These are phyloP conservation scores for Saccharomycopsis hybrid DNA, from an alignment of 1,139 yeast species.

Conservation along the genomic window DNA sequence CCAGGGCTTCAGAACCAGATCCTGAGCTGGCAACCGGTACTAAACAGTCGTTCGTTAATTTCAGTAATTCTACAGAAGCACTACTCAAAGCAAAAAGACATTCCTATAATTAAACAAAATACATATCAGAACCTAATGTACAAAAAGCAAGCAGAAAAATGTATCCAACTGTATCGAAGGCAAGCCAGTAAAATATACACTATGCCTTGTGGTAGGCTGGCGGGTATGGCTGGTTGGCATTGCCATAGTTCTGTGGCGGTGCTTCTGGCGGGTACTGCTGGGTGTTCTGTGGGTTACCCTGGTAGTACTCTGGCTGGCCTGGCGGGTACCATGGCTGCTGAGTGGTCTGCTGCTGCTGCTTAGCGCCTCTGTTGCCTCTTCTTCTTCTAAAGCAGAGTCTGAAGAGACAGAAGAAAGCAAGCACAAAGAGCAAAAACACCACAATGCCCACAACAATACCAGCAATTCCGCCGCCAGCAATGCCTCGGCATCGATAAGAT, in stretches of 20 bases:
- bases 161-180: too few relatives aligned
- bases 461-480: slow-evolving; percentile 7
- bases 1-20: too few relatives aligned
- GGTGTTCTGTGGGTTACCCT: too few relatives aligned
- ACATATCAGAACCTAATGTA: too few relatives aligned
- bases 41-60: too few relatives aligned
- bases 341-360: neutral
- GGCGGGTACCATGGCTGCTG: slow-evolving; percentile 3
- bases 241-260: neutral
- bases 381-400: neutral
- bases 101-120: too few relatives aligned
- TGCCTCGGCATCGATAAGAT: neutral
- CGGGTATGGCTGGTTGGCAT: neutral
- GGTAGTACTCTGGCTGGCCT: neutral
- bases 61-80: too few relatives aligned
- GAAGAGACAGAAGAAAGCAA: neutral
- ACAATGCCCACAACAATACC: slow-evolving; percentile 8
- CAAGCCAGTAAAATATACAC: too few relatives aligned
- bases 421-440: neutral
- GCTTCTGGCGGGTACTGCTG: neutral
- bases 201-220: neutral
- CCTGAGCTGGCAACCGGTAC: too few relatives aligned
- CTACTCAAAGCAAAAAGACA: too few relatives aligned
- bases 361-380: neutral
- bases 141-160: too few relatives aligned